These are phyloP conservation scores for Tolypocladium endophyticum DNA, from an alignment of 2,329 filamentous ascomycete species.

Conservation along the genomic window DNA sequence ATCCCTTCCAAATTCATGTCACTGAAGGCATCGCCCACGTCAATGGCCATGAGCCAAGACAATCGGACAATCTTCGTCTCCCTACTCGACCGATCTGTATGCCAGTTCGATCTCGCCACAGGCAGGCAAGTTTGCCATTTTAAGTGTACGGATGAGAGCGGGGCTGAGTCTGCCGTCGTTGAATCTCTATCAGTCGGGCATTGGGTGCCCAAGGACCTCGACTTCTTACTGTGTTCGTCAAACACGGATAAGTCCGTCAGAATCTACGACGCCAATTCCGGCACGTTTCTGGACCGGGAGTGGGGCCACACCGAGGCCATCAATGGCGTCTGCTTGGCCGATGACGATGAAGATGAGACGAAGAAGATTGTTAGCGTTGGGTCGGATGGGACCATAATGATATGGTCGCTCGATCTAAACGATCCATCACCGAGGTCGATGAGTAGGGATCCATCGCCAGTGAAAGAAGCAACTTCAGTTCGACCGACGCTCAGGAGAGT, in stretches of 20 bases:
- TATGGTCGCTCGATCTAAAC: conserved; percentile 52
- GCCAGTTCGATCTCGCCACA: conserved; percentile 51
- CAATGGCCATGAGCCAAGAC: conserved; percentile 63
- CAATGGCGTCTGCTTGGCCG: conserved; percentile 67
- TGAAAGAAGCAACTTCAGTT: conserved; percentile 40
- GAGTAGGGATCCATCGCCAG: conserved; percentile 44
- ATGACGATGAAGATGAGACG: conserved; percentile 42
- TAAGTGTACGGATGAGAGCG: conserved; percentile 72
- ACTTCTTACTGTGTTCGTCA: conserved; percentile 75
- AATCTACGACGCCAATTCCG: conserved; percentile 71
- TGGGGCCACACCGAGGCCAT: conserved; percentile 95
- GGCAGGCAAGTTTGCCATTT: conserved; percentile 65
- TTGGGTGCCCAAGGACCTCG: conserved; percentile 42
- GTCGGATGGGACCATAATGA: conserved; percentile 73
- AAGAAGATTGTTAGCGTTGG: conserved; percentile 63
- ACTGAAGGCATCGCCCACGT: conserved; percentile 76
- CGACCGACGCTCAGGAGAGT: conserved; percentile 75
- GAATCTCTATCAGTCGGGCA: conserved; percentile 61
- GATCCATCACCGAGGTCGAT: conserved; percentile 28
- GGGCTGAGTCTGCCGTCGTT: conserved; percentile 71
- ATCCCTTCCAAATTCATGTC: conserved; percentile 67
- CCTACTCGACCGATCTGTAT: conserved; percentile 48
- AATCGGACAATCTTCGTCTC: conserved; percentile 49
- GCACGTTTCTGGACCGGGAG: conserved; percentile 72
- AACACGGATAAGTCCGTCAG: conserved; percentile 93